These are phyloP conservation scores for Berberis vulgaris DNA, from an alignment of 164 flowering plant genomes.

Conservation along the genomic window DNA sequence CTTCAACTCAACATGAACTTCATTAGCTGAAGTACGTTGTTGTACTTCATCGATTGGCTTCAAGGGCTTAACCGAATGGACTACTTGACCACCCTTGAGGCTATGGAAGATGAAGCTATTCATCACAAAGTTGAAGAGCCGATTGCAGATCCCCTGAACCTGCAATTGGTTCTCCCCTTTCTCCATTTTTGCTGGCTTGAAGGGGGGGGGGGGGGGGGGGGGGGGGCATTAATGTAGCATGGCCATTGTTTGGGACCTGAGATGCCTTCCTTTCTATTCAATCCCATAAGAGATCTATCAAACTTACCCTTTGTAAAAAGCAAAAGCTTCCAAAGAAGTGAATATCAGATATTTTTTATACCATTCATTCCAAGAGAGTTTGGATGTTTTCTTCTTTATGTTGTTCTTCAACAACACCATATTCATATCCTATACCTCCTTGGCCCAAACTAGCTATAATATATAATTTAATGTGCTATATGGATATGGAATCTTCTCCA, in stretches of 20 bases:
- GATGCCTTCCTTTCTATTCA: background rate
- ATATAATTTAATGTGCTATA: too few relatives aligned
- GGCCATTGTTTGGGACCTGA: background rate
- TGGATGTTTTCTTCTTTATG: conserved; percentile 2
- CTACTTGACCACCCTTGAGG: conserved; percentile 14
- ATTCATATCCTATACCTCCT: background rate
- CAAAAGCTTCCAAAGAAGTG: background rate
- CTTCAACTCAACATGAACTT: background rate
- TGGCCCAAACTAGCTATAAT: background rate
- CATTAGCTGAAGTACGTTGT: background rate
- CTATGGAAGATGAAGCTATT: conserved; percentile 12
- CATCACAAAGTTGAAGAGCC: conserved; percentile 27
- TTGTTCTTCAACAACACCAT: background rate
- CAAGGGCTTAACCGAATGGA: background rate
- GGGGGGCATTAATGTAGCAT: background rate
- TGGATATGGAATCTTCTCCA: too few relatives aligned
- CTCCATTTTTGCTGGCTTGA: conserved; percentile 15
- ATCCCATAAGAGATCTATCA: background rate
- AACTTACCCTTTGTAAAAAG: background rate
- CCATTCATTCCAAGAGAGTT: background rate
- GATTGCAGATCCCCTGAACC: conserved; percentile 24
- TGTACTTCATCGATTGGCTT: background rate
- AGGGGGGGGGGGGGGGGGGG: background rate
- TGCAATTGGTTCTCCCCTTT: conserved; percentile 7
- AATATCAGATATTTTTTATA: background rate